phyloP scores from a whole-genome alignment of 441 rosid species.

The Erodium moschatum region DNA sequence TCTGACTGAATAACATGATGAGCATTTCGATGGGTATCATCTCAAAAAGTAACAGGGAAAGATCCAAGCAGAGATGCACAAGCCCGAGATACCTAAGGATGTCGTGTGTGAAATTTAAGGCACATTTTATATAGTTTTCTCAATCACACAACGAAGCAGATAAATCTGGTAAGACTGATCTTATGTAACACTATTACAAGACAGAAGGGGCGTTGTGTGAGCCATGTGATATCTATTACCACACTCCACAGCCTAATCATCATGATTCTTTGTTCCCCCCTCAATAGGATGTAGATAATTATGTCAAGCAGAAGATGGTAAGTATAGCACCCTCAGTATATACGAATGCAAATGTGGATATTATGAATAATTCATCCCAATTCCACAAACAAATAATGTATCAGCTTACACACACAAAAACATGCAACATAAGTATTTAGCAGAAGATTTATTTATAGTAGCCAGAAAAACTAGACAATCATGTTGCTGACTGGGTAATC shows the following conservation, averaged over 20 bases:
- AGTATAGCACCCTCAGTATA: not conserved
- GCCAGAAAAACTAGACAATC: not conserved
- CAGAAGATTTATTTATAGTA: not conserved
- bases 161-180: not conserved
- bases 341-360: not conserved
- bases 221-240: not conserved
- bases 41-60: not conserved
- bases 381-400: not conserved
- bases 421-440: not conserved
- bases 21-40: not conserved
- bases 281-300: not conserved
- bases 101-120: not conserved
- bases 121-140: not conserved
- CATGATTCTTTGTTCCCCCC: not conserved
- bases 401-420: not conserved
- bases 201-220: not conserved
- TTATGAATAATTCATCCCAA: not conserved
- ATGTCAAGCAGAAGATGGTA: constrained; percentile 1
- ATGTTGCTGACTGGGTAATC: not conserved
- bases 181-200: not conserved
- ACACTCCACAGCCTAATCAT: not conserved
- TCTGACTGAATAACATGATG: not conserved
- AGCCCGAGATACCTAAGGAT: not conserved
- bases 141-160: not conserved
- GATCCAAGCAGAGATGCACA: not conserved